Evolutionary conservation across 2,329 filamentous ascomycete species (phyloP), one percentile per base, ranked within the genome.

Genomic region (Pseudogymnoascus sp.): DNA sequence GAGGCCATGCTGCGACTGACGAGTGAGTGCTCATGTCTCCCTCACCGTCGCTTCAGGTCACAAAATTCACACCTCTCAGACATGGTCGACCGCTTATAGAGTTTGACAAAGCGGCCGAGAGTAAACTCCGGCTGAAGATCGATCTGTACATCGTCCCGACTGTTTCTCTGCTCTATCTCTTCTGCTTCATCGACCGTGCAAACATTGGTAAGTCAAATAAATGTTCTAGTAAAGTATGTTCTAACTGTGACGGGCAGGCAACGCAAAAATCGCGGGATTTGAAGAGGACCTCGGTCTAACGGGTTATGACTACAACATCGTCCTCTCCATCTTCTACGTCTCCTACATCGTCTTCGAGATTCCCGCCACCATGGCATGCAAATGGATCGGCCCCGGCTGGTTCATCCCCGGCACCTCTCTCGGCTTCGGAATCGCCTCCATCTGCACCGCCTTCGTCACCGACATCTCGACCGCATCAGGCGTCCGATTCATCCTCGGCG

Each of bases 161-260:
- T 0, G 84, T 88, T 0, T 74, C 84, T 0, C 61, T 88, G 0
- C 73, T 89, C 3, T 89, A 89, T 66, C 76, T 89, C 0, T 88
- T 89, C 67, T 88, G 85, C 72, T 89, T 88, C 71, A 88, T 89
- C 63, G 86, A 89, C 66, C 78, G 86, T n/a, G 83, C 85, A 21
- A 89, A 89, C 63, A 85, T 90, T 35, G 86, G 85, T 84, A n/a
- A n/a, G n/a, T n/a, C n/a, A n/a, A n/a, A n/a, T n/a, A n/a, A 67
- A 23, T 21, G 38, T 41, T 6, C 13, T 23, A 8, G 19, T 12
- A 3, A 12, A 41, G n/a, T 7, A 5, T 41, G 5, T 7, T 39
- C 19, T 41, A 23, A n/a, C n/a, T n/a, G n/a, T n/a, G n/a, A n/a
- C n/a, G n/a, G n/a, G n/a, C 56, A 85, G 83, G 85, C n/a, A 89